Evolutionary conservation across 305 asterid genomes (phyloP), one percentile per base, ranked within the genome.

Genomic region (Fraxinus angustifolia): DNA sequence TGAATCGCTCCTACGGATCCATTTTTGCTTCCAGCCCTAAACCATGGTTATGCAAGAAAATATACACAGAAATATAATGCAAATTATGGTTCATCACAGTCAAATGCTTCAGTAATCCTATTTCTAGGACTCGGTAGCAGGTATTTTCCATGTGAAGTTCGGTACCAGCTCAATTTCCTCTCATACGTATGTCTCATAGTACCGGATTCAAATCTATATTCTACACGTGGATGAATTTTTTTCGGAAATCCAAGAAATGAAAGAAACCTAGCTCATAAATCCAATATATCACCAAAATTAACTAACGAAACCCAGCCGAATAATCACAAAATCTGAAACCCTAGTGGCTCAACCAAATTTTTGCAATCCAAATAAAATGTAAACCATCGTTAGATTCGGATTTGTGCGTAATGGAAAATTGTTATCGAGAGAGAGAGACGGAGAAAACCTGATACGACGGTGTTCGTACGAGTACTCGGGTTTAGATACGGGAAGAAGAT

Each of bases 401-500:
- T 62, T 28, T 21, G 6, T 8, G 72, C 72, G 3, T 21, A 23
- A 62, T 62, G 6, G 14, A 26, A 77, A n/a, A 35, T 23, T 12
- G 10, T 3, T 36, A 45, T 10, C 17, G 30, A 60, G 26, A 23
- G 17, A 26, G 4, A 76, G 77, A 19, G 72, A 8, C 19, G 53
- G 75, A 73, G 67, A 73, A 4, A 60, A 84, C 87, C 82, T 81
- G 78, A 17, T 74, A 80, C 17, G 12, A 77, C 70, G 36, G 33
- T 12, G 71, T 21, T 2, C 71, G 33, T 8, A 8, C 72, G 33
- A 26, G 12, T 62, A 62, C 12, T 0, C 33, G 16, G 30, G 6
- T 23, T 23, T 26, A 10, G 72, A 23, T 62, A 10, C 34, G 8
- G 33, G 72, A 23, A 62, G 72, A 62, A 62, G 34, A 62, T 62